Evolutionary conservation across 352 stramenopile species (phyloP).

Genomic region (Phytophthora cactorum): DNA sequence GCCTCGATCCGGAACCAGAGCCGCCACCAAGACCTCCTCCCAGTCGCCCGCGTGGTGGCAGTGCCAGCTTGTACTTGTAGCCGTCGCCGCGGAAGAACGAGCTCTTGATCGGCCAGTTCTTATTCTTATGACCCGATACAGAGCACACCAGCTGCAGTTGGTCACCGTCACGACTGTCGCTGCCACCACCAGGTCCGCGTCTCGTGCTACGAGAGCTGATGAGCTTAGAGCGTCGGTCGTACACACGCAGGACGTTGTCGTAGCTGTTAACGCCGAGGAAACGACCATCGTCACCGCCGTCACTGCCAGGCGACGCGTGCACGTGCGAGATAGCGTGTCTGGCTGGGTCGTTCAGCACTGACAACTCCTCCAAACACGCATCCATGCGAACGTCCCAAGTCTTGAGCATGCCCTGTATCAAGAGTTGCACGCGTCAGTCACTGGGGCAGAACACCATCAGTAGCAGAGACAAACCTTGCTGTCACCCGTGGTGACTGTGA

Average conservation of each 20-base stretch:
- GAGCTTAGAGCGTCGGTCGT: constrained; percentile 84
- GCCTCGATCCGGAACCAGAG: constrained; percentile 45
- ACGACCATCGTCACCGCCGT: constrained; percentile 75
- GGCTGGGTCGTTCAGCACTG: constrained; percentile 77
- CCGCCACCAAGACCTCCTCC: constrained; percentile 23
- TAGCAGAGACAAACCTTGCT: constrained; percentile 59
- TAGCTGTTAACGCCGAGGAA: constrained; percentile 90
- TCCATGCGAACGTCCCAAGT: constrained; percentile 89
- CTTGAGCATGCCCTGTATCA: constrained; percentile 76
- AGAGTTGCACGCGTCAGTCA: constrained; percentile 4
- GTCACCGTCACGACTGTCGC: constrained; percentile 64
- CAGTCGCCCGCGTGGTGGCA: constrained; percentile 46
- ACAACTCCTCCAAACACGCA: constrained; percentile 77
- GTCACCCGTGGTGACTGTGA: constrained; percentile 83
- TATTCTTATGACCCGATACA: constrained; percentile 89
- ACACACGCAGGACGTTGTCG: constrained; percentile 90
- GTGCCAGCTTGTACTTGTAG: constrained; percentile 85
- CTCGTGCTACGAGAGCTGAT: constrained; percentile 61
- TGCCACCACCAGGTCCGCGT: constrained; percentile 28
- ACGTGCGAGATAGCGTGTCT: constrained; percentile 86
- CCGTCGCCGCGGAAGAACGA: constrained; percentile 89
- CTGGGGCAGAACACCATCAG: background rate
- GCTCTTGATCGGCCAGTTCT: constrained; percentile 92
- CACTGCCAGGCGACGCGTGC: constrained; percentile 75
- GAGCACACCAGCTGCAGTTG: constrained; percentile 83